Evolutionary conservation across 1,284 basidiomycete species (phyloP), one percentile per base, ranked within the genome.

Genomic region (Rhizopogon hawkerae): DNA sequence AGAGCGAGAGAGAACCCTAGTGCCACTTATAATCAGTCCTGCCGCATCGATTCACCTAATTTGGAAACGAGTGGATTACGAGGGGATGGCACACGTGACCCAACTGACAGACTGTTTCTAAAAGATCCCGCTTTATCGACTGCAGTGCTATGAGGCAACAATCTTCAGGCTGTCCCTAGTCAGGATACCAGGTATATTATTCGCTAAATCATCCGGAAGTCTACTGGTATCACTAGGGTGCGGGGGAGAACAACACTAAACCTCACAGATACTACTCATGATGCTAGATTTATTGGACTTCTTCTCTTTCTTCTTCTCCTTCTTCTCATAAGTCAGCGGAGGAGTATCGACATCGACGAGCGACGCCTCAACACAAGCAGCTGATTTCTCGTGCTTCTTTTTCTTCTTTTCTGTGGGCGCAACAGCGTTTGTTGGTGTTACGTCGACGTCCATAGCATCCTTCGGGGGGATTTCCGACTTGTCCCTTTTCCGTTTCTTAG

Each of bases 41-140:
- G 16, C 16, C 16, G 59, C 60, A 63, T 67, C 65, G 62, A 67
- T 64, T 63, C 46, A 43, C 62, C 57, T 57, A 67, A 63, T 63
- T 52, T 52, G 62, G 63, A 47, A 54, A 42, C 14, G 2, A 39
- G 13, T 46, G 45, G 29, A 43, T 42, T 23, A 46, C 42, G 45
- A 46, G 39, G 38, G 38, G 16, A 18, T n/a, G 11, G 21, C 21
- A 16, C 16, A 1, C 16, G 16, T 16, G 16, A 21, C 21, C 21
- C 21, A 21, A 21, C 21, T 45, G 5, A 3, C 35, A 43, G 10
- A 11, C 18, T 23, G 37, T 14, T 38, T 13, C n/a, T n/a, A 24
- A 38, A 38, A n/a, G 4, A 4, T 24, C 13, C 37, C 33, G 33
- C 4, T 11, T 26, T 16, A 13, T 2, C 39, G 14, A 26, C 8